A percentile compares a stretch with the other conserved stretches of the same genome.
Conservation (phyloP, 768 basidiomycete genomes). For the Boletus fagicola region DNA sequence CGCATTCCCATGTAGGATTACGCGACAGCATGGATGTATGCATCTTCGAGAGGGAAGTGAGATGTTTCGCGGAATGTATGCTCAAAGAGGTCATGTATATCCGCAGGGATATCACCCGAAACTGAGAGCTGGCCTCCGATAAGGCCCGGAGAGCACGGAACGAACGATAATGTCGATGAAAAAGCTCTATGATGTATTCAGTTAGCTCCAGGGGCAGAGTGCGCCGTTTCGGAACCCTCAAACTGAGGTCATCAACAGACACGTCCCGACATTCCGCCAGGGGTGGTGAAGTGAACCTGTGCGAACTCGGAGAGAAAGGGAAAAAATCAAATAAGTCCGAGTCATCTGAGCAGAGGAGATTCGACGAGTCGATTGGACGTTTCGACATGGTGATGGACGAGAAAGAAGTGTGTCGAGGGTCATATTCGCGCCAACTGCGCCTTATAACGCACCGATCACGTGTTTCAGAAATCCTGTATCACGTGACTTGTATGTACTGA, state of each 20-base stretch:
- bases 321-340: conserved; percentile 10
- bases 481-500: conserved; percentile 23
- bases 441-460: conserved; percentile 14
- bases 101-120: conserved; percentile 45
- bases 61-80: conserved; percentile 21
- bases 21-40: conserved; percentile 32
- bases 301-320: conserved; percentile 16
- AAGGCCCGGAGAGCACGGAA: conserved; percentile 40
- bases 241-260: not conserved
- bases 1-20: conserved; percentile 10
- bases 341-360: conserved; percentile 16
- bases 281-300: conserved; percentile 26
- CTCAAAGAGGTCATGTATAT: conserved; percentile 28
- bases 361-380: not conserved
- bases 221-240: conserved; percentile 2
- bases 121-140: conserved; percentile 39
- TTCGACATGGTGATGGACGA: conserved; percentile 18
- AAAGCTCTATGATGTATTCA: conserved; percentile 31
- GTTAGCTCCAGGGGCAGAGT: conserved; percentile 34
- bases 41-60: conserved; percentile 31
- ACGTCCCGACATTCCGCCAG: conserved; percentile 10
- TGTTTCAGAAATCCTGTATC: conserved; percentile 9
- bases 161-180: conserved; percentile 15
- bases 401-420: not conserved
- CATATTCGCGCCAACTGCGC: not conserved